phyloP scores from a whole-genome alignment of 176 grass and related monocot species.

The Bolboschoenus planiculmis region DNA sequence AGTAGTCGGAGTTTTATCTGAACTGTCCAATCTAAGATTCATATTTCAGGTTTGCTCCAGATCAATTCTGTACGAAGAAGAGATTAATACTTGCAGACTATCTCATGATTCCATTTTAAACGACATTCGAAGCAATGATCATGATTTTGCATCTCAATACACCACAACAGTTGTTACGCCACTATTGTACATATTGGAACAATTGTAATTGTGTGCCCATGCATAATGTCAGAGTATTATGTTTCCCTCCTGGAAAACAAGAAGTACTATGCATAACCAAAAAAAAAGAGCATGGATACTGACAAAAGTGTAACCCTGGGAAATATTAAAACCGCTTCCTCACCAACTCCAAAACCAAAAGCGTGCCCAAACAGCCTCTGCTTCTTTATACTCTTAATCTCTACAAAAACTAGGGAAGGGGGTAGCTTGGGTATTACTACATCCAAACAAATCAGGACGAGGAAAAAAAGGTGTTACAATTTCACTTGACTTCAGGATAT shows the following conservation, averaged over 20 bases:
- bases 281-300: neutral
- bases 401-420: neutral
- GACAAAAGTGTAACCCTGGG: neutral
- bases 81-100: neutral
- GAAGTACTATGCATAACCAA: neutral
- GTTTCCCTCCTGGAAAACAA: neutral
- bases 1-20: neutral
- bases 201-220: neutral
- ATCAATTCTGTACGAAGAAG: neutral
- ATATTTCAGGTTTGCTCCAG: neutral
- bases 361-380: neutral
- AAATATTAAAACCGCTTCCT: neutral
- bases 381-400: neutral
- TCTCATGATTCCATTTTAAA: neutral
- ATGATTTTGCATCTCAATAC: neutral
- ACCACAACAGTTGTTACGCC: neutral
- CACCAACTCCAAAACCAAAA: neutral
- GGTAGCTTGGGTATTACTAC: neutral
- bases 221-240: neutral
- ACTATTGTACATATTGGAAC: neutral
- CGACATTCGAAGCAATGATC: neutral
- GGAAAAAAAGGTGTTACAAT: neutral
- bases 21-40: neutral
- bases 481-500: neutral
- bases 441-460: neutral